Evolutionary conservation across 371 early-diverging fungal genomes (phyloP).

Genomic region (Dentiscutata heterogama): DNA sequence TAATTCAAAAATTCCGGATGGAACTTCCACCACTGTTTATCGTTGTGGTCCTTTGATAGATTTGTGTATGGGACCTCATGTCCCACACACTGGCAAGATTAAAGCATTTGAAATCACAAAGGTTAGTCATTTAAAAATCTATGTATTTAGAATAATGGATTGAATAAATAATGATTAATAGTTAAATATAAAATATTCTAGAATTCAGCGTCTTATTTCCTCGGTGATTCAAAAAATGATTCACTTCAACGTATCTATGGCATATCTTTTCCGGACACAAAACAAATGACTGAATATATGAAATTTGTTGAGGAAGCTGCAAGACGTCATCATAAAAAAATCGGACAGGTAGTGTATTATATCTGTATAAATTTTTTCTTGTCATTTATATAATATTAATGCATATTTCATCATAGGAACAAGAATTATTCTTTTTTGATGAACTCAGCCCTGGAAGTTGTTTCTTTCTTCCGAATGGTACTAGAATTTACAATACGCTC

Average conservation of each 20-base stretch:
- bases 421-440: conserved; percentile 77
- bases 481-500: conserved; percentile 87
- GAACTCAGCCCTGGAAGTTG: conserved; percentile 91
- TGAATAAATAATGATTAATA: neutral
- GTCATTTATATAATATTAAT: neutral
- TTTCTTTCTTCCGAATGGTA: conserved; percentile 96
- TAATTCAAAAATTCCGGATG: conserved; percentile 94
- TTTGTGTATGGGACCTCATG: conserved; percentile 99
- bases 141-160: neutral
- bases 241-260: conserved; percentile 99
- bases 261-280: conserved; percentile 98
- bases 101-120: conserved; percentile 96
- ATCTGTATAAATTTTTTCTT: conserved; percentile 30
- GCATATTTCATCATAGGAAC: conserved; percentile 48
- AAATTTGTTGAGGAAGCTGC: conserved; percentile 92
- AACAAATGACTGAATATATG: conserved; percentile 95
- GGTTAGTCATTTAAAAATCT: conserved; percentile 49
- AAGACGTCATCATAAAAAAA: conserved; percentile 96
- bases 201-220: conserved; percentile 98
- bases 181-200: conserved; percentile 46
- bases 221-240: conserved; percentile 97
- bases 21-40: conserved; percentile 97
- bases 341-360: conserved; percentile 78
- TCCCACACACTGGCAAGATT: conserved; percentile 95
- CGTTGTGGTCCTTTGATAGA: conserved; percentile 99